Base-by-base conservation (phyloP, 257 asterid genomes). In the Solanum boliviense region DNA sequence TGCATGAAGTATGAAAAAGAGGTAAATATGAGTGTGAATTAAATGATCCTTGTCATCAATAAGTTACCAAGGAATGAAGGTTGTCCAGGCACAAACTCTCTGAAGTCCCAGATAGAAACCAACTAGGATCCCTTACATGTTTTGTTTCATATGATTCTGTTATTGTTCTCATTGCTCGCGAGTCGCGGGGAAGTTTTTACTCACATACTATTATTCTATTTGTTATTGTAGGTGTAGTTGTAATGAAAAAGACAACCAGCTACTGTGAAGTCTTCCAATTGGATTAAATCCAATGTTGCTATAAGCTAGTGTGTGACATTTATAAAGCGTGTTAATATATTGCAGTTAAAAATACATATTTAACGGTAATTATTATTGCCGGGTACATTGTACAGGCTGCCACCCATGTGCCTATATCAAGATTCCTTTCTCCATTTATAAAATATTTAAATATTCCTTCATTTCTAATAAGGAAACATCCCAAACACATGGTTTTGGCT, bases 1-100 rank as follows among this genome's bases (percentile, higher is more conserved):
- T 95, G 93, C 89, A 84, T 90, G 79, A 88, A 89, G 85, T 97
- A 95, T 83, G 98, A 97, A 90, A 90, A 87, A 89, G 92, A 92
- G 98, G 99, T 94, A 88, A 67, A 74, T 1, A 35, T 6, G 39
- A 74, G 52, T 74, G 20, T 36, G 48, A 29, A 35, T 20, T 73
- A 10, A 73, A 35, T 35, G 46, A 35, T 73, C 9, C 48, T 34
- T 5, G 29, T 73, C 29, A 34, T 0, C 31, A 21, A 11, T 21
- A 74, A 35, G 31, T 74, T 35, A 35, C 34, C 89, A 91, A 85
- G 90, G 90, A 83, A 90, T 90, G 87, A 90, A 88, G 78, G 90
- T 87, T 87, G 92, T 91, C 10, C 87, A 89, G 87, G 93, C 89
- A 15, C 92, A 90, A 15, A 86, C 52, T 84, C 91, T 89, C 62